Evolutionary conservation across 164 flowering plant species (phyloP).

Genomic region (Dillenia turbinata): DNA sequence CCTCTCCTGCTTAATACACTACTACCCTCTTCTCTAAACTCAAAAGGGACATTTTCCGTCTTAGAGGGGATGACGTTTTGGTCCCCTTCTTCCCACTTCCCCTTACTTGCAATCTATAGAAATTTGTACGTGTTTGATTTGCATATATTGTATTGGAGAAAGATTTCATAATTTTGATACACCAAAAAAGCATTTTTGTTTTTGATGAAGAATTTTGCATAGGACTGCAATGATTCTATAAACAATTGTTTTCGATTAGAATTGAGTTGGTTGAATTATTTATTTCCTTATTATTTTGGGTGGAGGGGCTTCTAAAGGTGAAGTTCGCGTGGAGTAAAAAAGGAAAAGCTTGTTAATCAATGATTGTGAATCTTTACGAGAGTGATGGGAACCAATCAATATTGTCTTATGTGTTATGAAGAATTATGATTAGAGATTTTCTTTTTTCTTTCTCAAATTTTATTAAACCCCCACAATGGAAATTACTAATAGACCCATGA

Average conservation of each 20-base stretch:
- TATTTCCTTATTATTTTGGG: neutral
- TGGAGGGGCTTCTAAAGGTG: neutral
- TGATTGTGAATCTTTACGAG: too few species aligned
- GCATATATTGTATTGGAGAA: too few species aligned
- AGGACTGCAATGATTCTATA: neutral
- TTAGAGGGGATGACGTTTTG: conserved; percentile 2
- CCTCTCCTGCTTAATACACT: too few species aligned
- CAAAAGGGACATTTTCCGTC: neutral
- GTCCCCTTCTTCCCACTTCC: neutral
- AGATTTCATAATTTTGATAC: too few species aligned
- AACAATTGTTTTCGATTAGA: neutral
- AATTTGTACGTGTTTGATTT: neutral
- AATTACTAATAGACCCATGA: too few species aligned
- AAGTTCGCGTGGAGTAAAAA: too few species aligned
- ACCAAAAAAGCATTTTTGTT: neutral
- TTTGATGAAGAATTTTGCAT: neutral
- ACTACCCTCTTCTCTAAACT: neutral
- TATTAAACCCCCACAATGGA: too few species aligned
- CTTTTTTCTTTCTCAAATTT: too few species aligned
- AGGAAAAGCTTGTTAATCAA: too few species aligned
- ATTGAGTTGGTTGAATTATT: neutral
- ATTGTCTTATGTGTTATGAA: too few species aligned
- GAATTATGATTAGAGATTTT: too few species aligned
- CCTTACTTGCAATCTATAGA: neutral
- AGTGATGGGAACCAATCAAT: too few species aligned